Conservation (phyloP, 768 basidiomycete species). For the Mycena chlorophos region DNA sequence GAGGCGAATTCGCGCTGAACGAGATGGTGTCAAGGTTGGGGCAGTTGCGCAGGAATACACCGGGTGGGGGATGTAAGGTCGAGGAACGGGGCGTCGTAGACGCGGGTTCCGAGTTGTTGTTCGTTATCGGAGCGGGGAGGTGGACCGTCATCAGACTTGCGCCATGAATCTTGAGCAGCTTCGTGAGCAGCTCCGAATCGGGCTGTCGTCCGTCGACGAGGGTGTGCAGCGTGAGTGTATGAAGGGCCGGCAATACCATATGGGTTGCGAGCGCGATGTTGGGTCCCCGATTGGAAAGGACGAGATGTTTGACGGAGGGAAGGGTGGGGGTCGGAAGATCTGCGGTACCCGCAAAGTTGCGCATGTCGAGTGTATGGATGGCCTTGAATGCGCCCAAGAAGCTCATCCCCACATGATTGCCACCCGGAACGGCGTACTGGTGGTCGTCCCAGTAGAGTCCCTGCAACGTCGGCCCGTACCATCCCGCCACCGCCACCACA, state of each 20-base stretch:
- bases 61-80: conserved; percentile 37
- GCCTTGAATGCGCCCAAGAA: conserved; percentile 43
- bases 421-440: conserved; percentile 26
- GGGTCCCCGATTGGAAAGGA: conserved; percentile 40
- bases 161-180: conserved; percentile 46
- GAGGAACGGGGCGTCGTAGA: conserved; percentile 18
- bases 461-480: conserved; percentile 43
- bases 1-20: conserved; percentile 40
- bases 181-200: conserved; percentile 28
- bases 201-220: conserved; percentile 20
- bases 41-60: too few relatives aligned
- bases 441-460: conserved; percentile 47
- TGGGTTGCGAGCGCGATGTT: conserved; percentile 40
- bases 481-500: conserved; percentile 38
- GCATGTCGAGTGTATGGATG: conserved; percentile 48
- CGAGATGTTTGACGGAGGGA: conserved; percentile 43
- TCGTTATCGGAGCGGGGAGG: conserved; percentile 39
- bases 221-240: conserved; percentile 43
- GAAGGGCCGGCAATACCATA: conserved; percentile 44
- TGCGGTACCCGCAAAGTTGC: conserved; percentile 34
- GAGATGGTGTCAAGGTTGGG: conserved; percentile 47
- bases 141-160: conserved; percentile 40
- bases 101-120: conserved; percentile 31
- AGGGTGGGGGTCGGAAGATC: conserved; percentile 31
- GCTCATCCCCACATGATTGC: conserved; percentile 31